A percentile compares a stretch with the other conserved stretches of the same genome.
Conservation (phyloP, 345 rosid species). For the Eucalyptus shirleyi region DNA sequence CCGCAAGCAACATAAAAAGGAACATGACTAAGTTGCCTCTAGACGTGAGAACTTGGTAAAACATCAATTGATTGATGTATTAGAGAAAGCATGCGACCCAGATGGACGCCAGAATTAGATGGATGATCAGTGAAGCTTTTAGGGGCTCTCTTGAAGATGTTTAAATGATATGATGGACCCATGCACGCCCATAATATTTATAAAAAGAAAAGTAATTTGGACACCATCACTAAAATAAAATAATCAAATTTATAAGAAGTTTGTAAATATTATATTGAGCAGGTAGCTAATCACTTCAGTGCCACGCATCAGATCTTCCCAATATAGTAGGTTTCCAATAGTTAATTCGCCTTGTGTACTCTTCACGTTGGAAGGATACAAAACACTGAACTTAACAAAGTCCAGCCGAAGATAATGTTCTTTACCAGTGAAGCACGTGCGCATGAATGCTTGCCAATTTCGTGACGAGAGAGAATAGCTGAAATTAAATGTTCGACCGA, state of each 20-base stretch:
- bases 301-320: not conserved
- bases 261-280: not conserved
- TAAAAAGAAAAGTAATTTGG: too few relatives aligned
- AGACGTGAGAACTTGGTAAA: not conserved
- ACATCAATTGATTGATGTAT: too few relatives aligned
- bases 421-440: not conserved
- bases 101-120: too few relatives aligned
- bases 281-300: not conserved
- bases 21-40: not conserved
- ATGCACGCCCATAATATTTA: not conserved
- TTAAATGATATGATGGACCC: not conserved
- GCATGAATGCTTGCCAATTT: not conserved
- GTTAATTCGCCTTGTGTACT: not conserved
- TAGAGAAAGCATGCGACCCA: too few relatives aligned
- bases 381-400: not conserved
- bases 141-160: not conserved
- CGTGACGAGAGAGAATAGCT: not conserved
- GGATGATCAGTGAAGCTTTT: not conserved
- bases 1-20: rapidly evolving
- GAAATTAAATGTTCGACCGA: not conserved
- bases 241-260: not conserved
- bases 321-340: not conserved
- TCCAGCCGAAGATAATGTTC: not conserved
- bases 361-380: not conserved
- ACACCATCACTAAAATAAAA: not conserved